Evolutionary conservation across 345 rosid species (phyloP), one percentile per base, ranked within the genome.

Genomic region (Balakata baccata): DNA sequence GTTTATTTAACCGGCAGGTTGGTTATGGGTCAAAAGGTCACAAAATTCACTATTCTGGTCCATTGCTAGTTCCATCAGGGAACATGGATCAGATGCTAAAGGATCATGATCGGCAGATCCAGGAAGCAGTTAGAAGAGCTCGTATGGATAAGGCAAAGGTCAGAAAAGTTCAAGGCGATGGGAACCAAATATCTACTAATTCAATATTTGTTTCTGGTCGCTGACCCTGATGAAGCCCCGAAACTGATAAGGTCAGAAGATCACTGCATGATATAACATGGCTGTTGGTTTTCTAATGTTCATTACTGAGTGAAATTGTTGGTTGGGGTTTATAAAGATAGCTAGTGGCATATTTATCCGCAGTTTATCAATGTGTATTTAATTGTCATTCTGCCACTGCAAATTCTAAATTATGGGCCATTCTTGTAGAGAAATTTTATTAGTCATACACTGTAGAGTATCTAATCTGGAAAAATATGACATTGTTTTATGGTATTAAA

Each of bases 81-180:
- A 92, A 92, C 81, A 79, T 89, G 94, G 99, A 95, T 77, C 97
- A 95, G 76, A 84, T 89, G 86, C 81, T 95, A n/a, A 95, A 89
- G 84, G 98, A 95, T 74, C 99, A 95, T 34, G 99, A 95, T 75
- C 97, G 98, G 41, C 99, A 92, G 39, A 87, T 95, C 74, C 99
- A 95, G 80, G 99, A 95, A 82, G 98, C 96, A 57, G 93, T 85
- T 49, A 80, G 98, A 72, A 90, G 92, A 85, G 90, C 99, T 50
- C 83, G 99, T 17, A 78, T 89, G 11, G 99, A 91, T 75, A 95
- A 89, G 82, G 96, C 96, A 75, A 89, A 89, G 78, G 86, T 87
- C 72, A 89, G 84, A 80, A 92, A 85, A 81, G 79, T 83, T 68
- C 93, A 92, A 80, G 84, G 60, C 3, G 11, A 20, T 57, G 46